Conservation (phyloP, 768 basidiomycete genomes). For the Calocybe cyanea region DNA sequence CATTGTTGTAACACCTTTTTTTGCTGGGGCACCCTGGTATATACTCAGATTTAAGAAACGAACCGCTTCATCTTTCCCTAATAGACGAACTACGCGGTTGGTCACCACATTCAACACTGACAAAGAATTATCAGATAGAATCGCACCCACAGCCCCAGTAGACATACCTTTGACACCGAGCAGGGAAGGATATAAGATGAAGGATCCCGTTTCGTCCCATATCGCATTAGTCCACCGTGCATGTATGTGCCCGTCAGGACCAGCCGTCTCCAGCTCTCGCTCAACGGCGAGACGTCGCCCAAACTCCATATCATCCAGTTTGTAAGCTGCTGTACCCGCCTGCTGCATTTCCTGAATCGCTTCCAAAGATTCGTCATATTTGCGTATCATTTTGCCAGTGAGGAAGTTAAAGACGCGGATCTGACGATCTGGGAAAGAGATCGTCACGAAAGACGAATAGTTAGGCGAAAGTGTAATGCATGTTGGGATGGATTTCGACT, state of each 20-base stretch:
- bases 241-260: slow-evolving; percentile 65
- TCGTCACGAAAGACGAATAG: slow-evolving; percentile 85
- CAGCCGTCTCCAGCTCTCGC: slow-evolving; percentile 82
- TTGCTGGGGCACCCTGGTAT: slow-evolving; percentile 93
- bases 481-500: slow-evolving; percentile 91
- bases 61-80: slow-evolving; percentile 93
- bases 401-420: slow-evolving; percentile 93
- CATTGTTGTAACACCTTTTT: slow-evolving; percentile 76
- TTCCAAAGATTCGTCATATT: slow-evolving; percentile 90
- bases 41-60: slow-evolving; percentile 85
- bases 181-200: slow-evolving; percentile 89
- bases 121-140: background rate
- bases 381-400: slow-evolving; percentile 82
- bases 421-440: slow-evolving; percentile 91
- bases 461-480: slow-evolving; percentile 91
- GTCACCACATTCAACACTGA: slow-evolving; percentile 92
- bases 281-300: slow-evolving; percentile 93
- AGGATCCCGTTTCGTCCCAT: slow-evolving; percentile 98
- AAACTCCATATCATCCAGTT: slow-evolving; percentile 98
- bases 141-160: background rate
- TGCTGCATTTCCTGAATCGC: slow-evolving; percentile 99
- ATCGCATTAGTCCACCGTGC: slow-evolving; percentile 84
- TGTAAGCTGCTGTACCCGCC: slow-evolving; percentile 88
- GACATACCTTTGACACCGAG: slow-evolving; percentile 87
- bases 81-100: slow-evolving; percentile 81